Percentiles rank a stretch among this genome's conserved stretches.
Evolutionary conservation across 1,284 basidiomycete genomes (phyloP).

Genomic region (Boletus hoseneyae): DNA sequence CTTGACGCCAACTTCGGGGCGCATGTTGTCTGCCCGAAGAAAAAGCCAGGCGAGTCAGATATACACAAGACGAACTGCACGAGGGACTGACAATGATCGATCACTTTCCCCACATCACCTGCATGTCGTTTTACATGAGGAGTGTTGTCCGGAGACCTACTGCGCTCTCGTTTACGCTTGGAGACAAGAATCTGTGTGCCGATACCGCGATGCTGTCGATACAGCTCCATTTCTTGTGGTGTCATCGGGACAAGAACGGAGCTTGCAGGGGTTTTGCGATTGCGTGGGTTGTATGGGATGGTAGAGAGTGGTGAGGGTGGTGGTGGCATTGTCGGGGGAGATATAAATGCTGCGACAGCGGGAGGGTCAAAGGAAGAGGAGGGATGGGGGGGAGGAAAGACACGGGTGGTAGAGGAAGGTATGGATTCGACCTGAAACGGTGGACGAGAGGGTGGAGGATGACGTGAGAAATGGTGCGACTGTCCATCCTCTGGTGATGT

Average conservation of each 20-base stretch:
- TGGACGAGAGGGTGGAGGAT: conserved; percentile 27
- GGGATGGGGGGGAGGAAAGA: conserved; percentile 22
- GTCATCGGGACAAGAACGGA: conserved; percentile 66
- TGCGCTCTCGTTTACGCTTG: conserved; percentile 57
- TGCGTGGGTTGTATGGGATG: conserved; percentile 62
- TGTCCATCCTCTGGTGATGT: conserved; percentile 19
- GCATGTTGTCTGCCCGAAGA: conserved; percentile 71
- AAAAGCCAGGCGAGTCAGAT: conserved; percentile 1
- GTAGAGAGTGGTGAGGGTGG: conserved; percentile 28
- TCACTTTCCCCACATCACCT: conserved; percentile 65
- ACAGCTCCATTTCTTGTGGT: conserved; percentile 57
- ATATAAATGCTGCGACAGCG: conserved; percentile 18
- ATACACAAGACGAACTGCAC: not conserved
- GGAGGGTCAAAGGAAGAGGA: conserved; percentile 27
- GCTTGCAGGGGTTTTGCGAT: conserved; percentile 56
- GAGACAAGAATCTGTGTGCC: conserved; percentile 51
- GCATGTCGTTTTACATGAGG: conserved; percentile 49
- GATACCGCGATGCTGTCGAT: conserved; percentile 53
- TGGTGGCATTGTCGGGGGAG: conserved; percentile 29
- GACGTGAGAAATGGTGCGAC: conserved; percentile 29
- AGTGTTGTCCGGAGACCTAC: conserved; percentile 37
- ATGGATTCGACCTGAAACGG: conserved; percentile 29
- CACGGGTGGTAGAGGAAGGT: conserved; percentile 21
- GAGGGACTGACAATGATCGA: conserved; percentile 62
- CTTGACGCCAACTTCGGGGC: conserved; percentile 86